Evolutionary conservation across 73 alveolate species (phyloP), one percentile per base, ranked within the genome.

Genomic region (Blepharisma stoltei): DNA sequence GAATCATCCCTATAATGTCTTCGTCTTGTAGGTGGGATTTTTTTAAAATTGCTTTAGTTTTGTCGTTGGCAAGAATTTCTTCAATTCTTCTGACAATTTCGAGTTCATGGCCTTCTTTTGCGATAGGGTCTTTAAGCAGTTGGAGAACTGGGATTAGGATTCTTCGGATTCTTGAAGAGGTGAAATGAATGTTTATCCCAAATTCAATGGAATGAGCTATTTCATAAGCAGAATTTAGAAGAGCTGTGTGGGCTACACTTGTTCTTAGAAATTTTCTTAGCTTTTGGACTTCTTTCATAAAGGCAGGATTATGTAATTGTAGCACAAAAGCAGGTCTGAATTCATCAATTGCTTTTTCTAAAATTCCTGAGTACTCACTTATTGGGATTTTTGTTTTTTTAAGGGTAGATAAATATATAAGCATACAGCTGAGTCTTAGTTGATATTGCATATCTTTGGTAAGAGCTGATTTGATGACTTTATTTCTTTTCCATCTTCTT

Each of bases 51-150:
- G 23, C 23, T 52, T 52, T 20, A 52, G 66, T 52, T 20, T 52
- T 20, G n/a, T 52, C 66, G n/a, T 52, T 52, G 0, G n/a, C 27
- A 14, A 60, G 38, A 60, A 25, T 60, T 20, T 60, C 73, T 25
- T n/a, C 38, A 5, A 60, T 60, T 9, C 73, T 14, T 60, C 45
- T 60, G 2, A 60, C 73, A 25, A 60, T 60, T 4, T 60, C 73
- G 0, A 60, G 47, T 60, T 60, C 73, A 8, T 60, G 73, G 2
- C 23, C 46, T 25, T 25, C 37, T 60, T 25, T 25, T 9, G 2
- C 73, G 14, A 9, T 20, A 14, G 73, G 48, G 18, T 60, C 18
- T 60, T 60, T 60, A 5, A 60, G 73, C 11, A 60, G 2, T 20
- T 60, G 48, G 3, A 60, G 38, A 60, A 60, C 73, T 9, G 73